Base-by-base conservation (phyloP, 192 early-diverging fungal genomes). In the Backusella parvicylindrica region DNA sequence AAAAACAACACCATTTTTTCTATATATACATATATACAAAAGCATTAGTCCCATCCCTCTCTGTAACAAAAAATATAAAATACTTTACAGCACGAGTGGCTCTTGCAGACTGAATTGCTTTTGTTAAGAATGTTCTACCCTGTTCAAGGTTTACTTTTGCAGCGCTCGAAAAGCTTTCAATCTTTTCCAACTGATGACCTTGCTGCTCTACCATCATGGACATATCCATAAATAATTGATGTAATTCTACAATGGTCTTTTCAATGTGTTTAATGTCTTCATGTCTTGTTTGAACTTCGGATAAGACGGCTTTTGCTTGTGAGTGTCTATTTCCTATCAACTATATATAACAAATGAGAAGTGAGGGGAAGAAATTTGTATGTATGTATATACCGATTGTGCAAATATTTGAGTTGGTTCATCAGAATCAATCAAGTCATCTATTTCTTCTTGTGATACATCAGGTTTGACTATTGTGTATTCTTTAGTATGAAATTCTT, bases 151-250 rank as follows among this genome's bases (percentile, higher is more conserved):
- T 38, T 11, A 12, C 56, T 5, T 43, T 40, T n/a, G 64, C 66
- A 11, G 40, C 50, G 3, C 84, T 71, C 0, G 89, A 85, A 71
- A 92, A 84, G 3, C 83, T 76, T 76, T 91, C 92, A 23, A 95
- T 90, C 36, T 87, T 84, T 69, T 93, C 83, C 31, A 96, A 76
- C 28, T 90, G 75, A 32, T 92, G 86, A 15, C 89, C 95, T 73
- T 95, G 94, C 4, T 89, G 86, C 35, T 86, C 85, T 7, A 95
- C 92, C 26, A 95, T 80, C 16, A 94, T 91, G 50, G 91, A 85
- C 93, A 96, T 95, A 73, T 96, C 95, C 68, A 92, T 89, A 74
- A 95, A 96, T 65, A 96, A 83, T 84, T 94, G 89, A 81, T 94
- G 92, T 26, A 96, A 83, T 89, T 96, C 94, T 86, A 93, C 72